phyloP scores from a whole-genome alignment of 768 basidiomycete species.

The Leucogyrophana mollusca region DNA sequence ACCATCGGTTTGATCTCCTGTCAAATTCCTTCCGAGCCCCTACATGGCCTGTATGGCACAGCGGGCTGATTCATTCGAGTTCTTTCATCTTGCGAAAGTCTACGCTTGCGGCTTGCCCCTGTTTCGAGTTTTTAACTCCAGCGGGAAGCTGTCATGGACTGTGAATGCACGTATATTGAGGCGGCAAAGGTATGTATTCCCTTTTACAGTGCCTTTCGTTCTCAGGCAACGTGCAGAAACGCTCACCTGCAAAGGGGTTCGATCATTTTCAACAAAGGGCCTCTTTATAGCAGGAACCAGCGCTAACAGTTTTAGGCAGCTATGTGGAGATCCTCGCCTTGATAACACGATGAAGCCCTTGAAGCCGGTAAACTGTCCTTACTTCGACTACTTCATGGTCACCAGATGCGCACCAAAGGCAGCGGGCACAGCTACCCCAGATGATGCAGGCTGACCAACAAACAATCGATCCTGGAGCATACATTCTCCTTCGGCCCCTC shows the following conservation, averaged over 20 bases:
- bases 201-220: no score
- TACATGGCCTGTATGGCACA: no score
- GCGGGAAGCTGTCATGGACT: no score
- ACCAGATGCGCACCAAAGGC: slow-evolving; percentile 63
- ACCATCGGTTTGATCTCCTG: no score
- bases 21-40: no score
- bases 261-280: slow-evolving; percentile 1
- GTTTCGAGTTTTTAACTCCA: no score
- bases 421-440: slow-evolving; percentile 59
- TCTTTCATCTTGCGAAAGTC: no score
- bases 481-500: no score
- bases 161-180: slow-evolving; percentile 54
- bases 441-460: no score
- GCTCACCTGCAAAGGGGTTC: slow-evolving; percentile 37
- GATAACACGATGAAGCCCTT: slow-evolving; percentile 66
- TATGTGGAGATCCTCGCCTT: slow-evolving; percentile 63
- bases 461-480: no score
- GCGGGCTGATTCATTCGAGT: no score
- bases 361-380: slow-evolving; percentile 37
- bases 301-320: slow-evolving; percentile 25
- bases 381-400: slow-evolving; percentile 1
- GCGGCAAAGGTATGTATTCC: slow-evolving; percentile 47
- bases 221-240: slow-evolving; percentile 30
- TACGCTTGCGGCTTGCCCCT: no score
- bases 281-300: not conserved